Evolutionary conservation across 2,329 filamentous ascomycete genomes (phyloP).

Genomic region (Ophiosphaerella korrae): DNA sequence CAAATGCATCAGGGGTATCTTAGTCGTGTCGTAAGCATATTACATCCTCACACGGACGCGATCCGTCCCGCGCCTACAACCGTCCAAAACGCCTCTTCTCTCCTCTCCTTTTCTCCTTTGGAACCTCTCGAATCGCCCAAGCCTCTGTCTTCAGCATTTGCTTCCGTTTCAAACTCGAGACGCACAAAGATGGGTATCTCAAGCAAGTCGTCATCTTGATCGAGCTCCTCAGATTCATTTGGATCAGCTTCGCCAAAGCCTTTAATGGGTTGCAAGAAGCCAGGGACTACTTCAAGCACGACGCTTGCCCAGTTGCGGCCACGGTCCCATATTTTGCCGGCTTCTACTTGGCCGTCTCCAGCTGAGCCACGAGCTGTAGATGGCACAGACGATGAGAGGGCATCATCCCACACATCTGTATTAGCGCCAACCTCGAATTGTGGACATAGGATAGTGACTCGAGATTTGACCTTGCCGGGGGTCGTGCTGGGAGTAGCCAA

Average conservation of each 20-base stretch:
- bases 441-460: slow-evolving; percentile 90
- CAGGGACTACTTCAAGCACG: slow-evolving; percentile 83
- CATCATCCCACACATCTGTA: slow-evolving; percentile 93
- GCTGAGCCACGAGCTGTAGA: slow-evolving; percentile 38
- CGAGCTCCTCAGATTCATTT: slow-evolving; percentile 33
- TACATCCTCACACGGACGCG: slow-evolving; percentile 31
- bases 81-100: slow-evolving; percentile 94
- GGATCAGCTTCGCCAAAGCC: slow-evolving; percentile 14
- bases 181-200: slow-evolving; percentile 96
- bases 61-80: slow-evolving; percentile 88
- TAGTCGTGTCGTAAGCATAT: background rate
- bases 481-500: slow-evolving; percentile 73
- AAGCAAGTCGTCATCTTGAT: slow-evolving; percentile 67
- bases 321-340: slow-evolving; percentile 94
- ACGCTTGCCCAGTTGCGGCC: slow-evolving; percentile 95
- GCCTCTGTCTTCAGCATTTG: slow-evolving; percentile 58
- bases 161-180: slow-evolving; percentile 84
- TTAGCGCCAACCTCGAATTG: slow-evolving; percentile 94
- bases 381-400: slow-evolving; percentile 60
- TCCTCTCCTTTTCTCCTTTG: slow-evolving; percentile 72
- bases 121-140: slow-evolving; percentile 49
- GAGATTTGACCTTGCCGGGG: slow-evolving; percentile 52
- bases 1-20: background rate
- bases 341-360: slow-evolving; percentile 62
- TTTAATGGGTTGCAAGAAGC: slow-evolving; percentile 34